phyloP scores from a whole-genome alignment of 306 rosid genomes.

The Crataegus laevigata region DNA sequence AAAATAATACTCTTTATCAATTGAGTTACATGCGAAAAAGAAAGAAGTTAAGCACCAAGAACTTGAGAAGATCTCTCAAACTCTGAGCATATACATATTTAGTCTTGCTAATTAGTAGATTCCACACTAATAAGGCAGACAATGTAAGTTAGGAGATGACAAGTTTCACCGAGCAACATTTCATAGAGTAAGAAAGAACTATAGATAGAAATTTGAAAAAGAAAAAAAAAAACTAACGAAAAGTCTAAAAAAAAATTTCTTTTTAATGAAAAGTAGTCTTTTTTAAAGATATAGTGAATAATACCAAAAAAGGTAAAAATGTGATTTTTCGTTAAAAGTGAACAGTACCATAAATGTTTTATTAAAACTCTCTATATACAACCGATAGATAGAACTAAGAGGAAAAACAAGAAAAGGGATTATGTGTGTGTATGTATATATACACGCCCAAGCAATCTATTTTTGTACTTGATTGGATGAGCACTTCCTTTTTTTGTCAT shows the following conservation, averaged over 20 bases:
- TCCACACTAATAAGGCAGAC: not conserved
- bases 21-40: not conserved
- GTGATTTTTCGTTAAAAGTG: too few relatives aligned
- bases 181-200: not conserved
- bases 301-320: too few relatives aligned
- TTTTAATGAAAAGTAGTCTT: too few relatives aligned
- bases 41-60: not conserved
- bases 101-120: not conserved
- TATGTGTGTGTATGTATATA: too few relatives aligned
- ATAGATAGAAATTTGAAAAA: too few relatives aligned
- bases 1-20: too few relatives aligned
- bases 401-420: not conserved
- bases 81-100: not conserved
- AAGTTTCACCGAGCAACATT: not conserved
- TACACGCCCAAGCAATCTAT: not conserved
- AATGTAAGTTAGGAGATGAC: not conserved
- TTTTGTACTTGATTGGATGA: conserved; percentile 2
- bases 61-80: not conserved
- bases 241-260: too few relatives aligned
- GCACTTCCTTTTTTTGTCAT: not conserved
- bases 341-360: too few relatives aligned
- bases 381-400: not conserved
- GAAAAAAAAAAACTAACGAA: too few relatives aligned
- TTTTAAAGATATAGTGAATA: too few relatives aligned
- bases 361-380: too few relatives aligned